Conservation (phyloP, 2,329 filamentous ascomycete species). For the Salinomyces thailandicus region DNA sequence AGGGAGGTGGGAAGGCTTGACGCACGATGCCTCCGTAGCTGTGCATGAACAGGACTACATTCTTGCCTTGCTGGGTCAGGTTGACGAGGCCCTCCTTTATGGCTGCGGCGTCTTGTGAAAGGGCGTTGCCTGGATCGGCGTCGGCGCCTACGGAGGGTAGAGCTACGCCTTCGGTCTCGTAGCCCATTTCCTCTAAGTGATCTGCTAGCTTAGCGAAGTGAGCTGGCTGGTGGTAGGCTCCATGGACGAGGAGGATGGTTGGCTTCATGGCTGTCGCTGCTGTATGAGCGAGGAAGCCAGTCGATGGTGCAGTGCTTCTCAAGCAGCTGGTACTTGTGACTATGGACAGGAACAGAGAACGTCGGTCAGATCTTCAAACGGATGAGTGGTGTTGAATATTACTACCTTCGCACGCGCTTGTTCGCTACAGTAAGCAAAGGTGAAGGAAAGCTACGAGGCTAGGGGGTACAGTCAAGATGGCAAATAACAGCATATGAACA, state of each 20-base stretch:
- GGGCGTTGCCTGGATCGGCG: background rate
- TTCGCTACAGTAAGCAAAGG: too few species aligned
- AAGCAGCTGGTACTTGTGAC: too few species aligned
- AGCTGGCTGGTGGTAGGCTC: background rate
- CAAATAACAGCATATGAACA: too few species aligned
- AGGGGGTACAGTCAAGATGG: too few species aligned
- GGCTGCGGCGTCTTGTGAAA: background rate
- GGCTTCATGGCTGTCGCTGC: conserved; percentile 1
- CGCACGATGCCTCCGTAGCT: conserved; percentile 1
- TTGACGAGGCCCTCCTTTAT: background rate
- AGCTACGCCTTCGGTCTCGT: background rate
- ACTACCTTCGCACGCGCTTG: too few species aligned
- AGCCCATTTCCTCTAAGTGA: background rate
- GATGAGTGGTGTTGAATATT: too few species aligned
- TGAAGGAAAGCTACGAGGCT: too few species aligned
- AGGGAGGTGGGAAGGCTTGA: too few species aligned
- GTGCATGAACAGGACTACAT: conserved; percentile 2
- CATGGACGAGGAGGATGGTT: conserved; percentile 1
- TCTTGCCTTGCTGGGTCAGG: background rate
- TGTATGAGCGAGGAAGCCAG: too few species aligned
- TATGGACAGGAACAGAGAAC: too few species aligned
- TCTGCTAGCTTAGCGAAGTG: conserved; percentile 1
- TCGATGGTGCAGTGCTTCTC: too few species aligned
- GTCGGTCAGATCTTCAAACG: too few species aligned
- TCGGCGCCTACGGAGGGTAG: background rate